Percentiles rank a stretch among this genome's conserved stretches.
phyloP scores from a whole-genome alignment of 495 filamentous ascomycete species.

The Podospora fimiseda region DNA sequence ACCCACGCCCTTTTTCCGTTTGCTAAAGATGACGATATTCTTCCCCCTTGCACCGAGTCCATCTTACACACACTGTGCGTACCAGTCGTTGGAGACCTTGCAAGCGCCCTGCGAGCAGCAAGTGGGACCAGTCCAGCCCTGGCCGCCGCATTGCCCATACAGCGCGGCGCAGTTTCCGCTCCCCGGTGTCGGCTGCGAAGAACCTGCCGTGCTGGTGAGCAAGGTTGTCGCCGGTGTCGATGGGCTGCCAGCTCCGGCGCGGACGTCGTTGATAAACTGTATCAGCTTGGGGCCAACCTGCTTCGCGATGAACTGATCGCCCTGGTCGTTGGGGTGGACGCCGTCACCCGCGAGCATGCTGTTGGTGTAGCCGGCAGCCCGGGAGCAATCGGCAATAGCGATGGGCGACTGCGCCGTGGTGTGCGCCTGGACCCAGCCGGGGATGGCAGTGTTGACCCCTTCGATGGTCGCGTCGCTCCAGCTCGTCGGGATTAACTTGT shows the following conservation, averaged over 20 bases:
- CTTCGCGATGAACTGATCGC: conserved; percentile 30
- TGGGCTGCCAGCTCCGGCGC: no score
- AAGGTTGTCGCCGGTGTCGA: no score
- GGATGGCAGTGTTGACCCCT: conserved; percentile 31
- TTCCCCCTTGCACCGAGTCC: no score
- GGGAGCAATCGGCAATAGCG: conserved; percentile 33
- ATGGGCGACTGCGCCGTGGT: conserved; percentile 32
- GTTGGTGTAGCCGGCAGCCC: conserved; percentile 26
- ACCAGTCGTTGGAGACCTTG: conserved; percentile 24
- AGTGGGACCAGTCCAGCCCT: conserved; percentile 23
- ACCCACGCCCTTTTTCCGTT: no score
- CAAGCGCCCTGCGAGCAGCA: conserved; percentile 27
- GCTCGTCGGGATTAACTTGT: conserved; percentile 3
- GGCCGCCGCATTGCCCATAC: conserved; percentile 30
- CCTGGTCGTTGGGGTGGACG: conserved; percentile 33
- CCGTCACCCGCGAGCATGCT: conserved; percentile 26
- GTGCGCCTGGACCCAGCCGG: conserved; percentile 27
- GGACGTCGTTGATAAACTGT: conserved; percentile 18
- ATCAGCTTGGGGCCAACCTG: conserved; percentile 27
- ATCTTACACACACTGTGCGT: conserved; percentile 37
- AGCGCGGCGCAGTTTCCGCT: conserved; percentile 20
- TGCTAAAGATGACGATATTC: no score
- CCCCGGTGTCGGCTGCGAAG: no score
- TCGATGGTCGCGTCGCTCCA: conserved; percentile 17
- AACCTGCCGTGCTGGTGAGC: no score